Percentiles rank a stretch among this genome's conserved stretches.
Evolutionary conservation across 176 grass and related monocot genomes (phyloP).

Genomic region (Raddia guianensis): DNA sequence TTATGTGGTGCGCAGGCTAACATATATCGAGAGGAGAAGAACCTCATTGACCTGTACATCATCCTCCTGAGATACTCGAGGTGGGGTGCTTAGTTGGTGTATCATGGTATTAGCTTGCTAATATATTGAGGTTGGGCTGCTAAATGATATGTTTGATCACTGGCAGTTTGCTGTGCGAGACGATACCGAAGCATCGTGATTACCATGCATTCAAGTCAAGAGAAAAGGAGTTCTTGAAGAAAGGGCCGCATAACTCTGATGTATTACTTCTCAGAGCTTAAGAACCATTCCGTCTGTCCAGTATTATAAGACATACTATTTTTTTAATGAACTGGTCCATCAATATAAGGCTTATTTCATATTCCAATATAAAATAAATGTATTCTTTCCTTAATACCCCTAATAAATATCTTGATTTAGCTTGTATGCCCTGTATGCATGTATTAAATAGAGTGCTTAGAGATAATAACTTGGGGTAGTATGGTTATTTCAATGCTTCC

Average conservation of each 20-base stretch:
- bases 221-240: conserved; percentile 70
- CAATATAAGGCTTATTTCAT: too few species aligned
- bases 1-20: conserved; percentile 62
- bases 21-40: conserved; percentile 87
- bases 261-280: conserved; percentile 33
- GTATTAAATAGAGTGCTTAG: too few species aligned
- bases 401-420: too few species aligned
- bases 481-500: too few species aligned
- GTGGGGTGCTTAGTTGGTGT: conserved; percentile 37
- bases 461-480: too few species aligned
- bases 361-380: too few species aligned
- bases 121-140: conserved; percentile 8
- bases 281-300: not conserved
- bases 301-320: too few species aligned
- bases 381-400: too few species aligned
- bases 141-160: conserved; percentile 32
- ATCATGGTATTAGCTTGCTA: conserved; percentile 38
- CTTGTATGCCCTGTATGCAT: too few species aligned
- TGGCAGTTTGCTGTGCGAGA: conserved; percentile 84
- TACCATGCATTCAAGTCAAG: conserved; percentile 69
- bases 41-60: conserved; percentile 83
- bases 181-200: conserved; percentile 84
- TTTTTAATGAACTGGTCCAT: too few species aligned
- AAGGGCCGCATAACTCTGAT: conserved; percentile 52
- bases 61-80: conserved; percentile 92